Conservation (phyloP, 345 rosid species). For the Corchorus capsularis region DNA sequence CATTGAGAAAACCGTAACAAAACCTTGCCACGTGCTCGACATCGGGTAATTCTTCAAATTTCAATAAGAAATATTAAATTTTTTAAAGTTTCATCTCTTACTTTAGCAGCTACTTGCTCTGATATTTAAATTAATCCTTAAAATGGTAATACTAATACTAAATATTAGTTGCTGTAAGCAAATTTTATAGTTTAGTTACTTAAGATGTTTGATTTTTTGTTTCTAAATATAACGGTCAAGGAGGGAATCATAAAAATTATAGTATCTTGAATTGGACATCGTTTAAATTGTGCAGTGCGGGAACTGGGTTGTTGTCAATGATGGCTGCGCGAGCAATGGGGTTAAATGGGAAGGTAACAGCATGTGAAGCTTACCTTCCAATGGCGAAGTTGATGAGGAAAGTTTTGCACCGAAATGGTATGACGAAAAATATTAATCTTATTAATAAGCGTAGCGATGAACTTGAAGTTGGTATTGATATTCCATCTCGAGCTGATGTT, state of each 20-base stretch:
- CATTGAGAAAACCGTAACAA: conserved; percentile 55
- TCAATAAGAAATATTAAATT: not conserved
- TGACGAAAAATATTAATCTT: conserved; percentile 55
- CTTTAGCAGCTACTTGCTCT: not conserved
- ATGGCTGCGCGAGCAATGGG: conserved; percentile 82
- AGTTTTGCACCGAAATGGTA: conserved; percentile 67
- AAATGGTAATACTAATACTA: not conserved
- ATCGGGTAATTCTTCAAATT: conserved; percentile 59
- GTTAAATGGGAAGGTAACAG: conserved; percentile 54
- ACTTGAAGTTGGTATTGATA: conserved; percentile 60
- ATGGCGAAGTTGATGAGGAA: conserved; percentile 91
- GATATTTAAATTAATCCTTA: not conserved
- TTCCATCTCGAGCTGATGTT: conserved; percentile 71
- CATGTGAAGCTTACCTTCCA: conserved; percentile 93
- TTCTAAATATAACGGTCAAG: not conserved
- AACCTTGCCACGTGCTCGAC: conserved; percentile 87
- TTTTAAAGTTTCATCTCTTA: not conserved
- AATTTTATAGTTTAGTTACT: not conserved
- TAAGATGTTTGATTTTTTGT: not conserved
- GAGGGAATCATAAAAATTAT: not conserved
- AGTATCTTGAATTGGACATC: not conserved
- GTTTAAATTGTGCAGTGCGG: conserved; percentile 58
- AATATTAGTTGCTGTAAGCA: not conserved
- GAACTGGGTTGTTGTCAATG: conserved; percentile 94
- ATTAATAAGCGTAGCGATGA: conserved; percentile 88